Conservation (phyloP, 306 rosid species). For the Psophocarpus tetragonolobus region DNA sequence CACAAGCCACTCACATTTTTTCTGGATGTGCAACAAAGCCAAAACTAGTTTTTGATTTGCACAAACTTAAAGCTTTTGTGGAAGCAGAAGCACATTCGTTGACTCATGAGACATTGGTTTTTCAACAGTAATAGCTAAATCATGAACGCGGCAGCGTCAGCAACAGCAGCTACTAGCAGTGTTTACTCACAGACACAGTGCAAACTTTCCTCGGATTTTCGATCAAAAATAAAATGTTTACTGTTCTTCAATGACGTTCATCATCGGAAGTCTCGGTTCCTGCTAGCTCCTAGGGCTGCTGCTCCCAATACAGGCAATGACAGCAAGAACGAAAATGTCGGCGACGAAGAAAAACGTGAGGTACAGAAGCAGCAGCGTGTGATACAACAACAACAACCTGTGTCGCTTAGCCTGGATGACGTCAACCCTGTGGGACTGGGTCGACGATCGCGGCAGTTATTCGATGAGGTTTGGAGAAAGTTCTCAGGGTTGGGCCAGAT, state of each 20-base stretch:
- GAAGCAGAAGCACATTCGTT: background rate
- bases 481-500: conserved; percentile 94
- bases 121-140: background rate
- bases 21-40: background rate
- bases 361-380: conserved; percentile 31
- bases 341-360: background rate
- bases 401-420: conserved; percentile 68
- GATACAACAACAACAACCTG: conserved; percentile 31
- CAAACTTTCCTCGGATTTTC: conserved; percentile 8
- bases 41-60: background rate
- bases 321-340: conserved; percentile 14
- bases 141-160: conserved; percentile 35
- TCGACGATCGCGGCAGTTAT: conserved; percentile 75
- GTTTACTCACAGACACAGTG: conserved; percentile 14
- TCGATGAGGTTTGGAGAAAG: conserved; percentile 95
- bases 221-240: conserved; percentile 6
- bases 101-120: background rate
- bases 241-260: background rate
- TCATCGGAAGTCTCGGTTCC: background rate
- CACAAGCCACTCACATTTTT: background rate
- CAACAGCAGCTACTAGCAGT: conserved; percentile 29
- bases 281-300: conserved; percentile 26
- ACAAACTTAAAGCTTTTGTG: background rate
- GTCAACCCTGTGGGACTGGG: conserved; percentile 96
- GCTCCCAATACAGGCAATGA: conserved; percentile 37